Conservation (phyloP, 768 basidiomycete species). For the Boletus vermiculosoides region DNA sequence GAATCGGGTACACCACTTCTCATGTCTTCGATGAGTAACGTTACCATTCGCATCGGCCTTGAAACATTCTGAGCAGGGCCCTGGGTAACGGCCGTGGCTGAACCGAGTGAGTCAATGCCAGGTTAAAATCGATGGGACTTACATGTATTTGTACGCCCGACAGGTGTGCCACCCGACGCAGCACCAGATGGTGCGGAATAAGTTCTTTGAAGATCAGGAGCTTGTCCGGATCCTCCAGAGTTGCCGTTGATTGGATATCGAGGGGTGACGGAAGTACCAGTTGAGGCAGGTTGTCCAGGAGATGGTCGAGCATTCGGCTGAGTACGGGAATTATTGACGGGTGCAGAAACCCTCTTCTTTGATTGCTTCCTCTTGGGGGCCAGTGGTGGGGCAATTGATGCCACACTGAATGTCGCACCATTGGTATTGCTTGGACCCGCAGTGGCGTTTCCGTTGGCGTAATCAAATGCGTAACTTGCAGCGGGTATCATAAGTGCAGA, state of each 20-base stretch:
- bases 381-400: neutral
- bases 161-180: conserved; percentile 4
- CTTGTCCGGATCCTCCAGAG: neutral
- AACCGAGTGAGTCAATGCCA: conserved; percentile 8
- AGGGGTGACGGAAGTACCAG: neutral
- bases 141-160: conserved; percentile 37
- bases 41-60: conserved; percentile 50
- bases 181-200: neutral
- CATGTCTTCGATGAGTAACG: conserved; percentile 63
- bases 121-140: conserved; percentile 12
- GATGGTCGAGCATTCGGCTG: conserved; percentile 8
- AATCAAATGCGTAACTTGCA: neutral
- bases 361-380: conserved; percentile 14
- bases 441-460: conserved; percentile 4
- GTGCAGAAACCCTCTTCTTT: conserved; percentile 4
- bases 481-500: conserved; percentile 1
- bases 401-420: neutral
- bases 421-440: conserved; percentile 1
- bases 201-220: neutral
- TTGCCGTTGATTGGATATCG: conserved; percentile 9
- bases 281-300: conserved; percentile 6
- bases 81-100: conserved; percentile 14
- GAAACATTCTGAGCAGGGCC: conserved; percentile 11
- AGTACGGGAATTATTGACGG: neutral
- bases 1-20: conserved; percentile 53